Evolutionary conservation across 441 rosid genomes (phyloP), one percentile per base, ranked within the genome.

Genomic region (Hura crepitans): DNA sequence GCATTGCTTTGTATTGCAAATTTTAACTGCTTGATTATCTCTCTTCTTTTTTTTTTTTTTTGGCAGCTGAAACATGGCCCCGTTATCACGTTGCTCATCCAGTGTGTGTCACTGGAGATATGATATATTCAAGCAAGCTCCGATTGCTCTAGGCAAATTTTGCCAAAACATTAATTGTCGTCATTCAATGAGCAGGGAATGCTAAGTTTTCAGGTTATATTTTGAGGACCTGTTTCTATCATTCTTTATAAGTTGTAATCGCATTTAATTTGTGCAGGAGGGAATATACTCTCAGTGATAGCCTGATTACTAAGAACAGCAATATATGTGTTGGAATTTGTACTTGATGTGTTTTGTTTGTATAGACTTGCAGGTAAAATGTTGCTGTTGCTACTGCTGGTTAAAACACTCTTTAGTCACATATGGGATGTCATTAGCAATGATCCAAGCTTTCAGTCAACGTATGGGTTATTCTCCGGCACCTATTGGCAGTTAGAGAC

Each of bases 61-160:
- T 23, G 78, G 82, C 90, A 92, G 99, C 90, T 70, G 97, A 92
- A 71, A 85, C 97, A 11, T 95, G 99, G 98, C 97, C 97, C 1
- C 92, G 86, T 83, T 78, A 69, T 91, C 53, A 80, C 84, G 59
- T 77, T 89, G 80, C 95, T 95, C 51, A 75, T 82, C 39, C 88
- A 81, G 49, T 88, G 98, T 68, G 92, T 91, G 56, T 83, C 95
- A 2, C 56, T 69, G 75, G 99, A 95, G 84, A 83, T 89, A 57
- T 84, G 84, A 83, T 89, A 57, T 84, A 93, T 62, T 70, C 85
- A 15, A 81, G 87, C 87, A 95, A 90, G 79, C 80, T 89, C 31
- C 84, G 95, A 56, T 28, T 75, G 59, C 96, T 97, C 28, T 90
- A 89, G 83, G 75, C 79, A 43, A 74, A 60, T 54, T 83, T 84